Base-by-base conservation (phyloP, 139 green algal genomes). In the Yamagishiella unicocca region DNA sequence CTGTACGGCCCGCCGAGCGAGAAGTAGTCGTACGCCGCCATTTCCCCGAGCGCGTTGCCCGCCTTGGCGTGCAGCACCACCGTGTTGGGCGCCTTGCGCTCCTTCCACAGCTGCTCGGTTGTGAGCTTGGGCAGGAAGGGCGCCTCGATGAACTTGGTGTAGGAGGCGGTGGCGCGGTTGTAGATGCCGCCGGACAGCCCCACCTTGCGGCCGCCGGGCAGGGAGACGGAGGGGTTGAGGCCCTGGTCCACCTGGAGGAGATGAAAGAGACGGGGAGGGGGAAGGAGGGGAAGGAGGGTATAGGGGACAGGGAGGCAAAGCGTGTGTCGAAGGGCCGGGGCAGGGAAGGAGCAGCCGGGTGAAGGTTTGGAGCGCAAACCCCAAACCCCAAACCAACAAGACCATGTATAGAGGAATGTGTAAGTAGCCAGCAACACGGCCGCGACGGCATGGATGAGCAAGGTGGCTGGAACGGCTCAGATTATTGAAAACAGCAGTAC, bases 1-100 rank as follows among this genome's bases (percentile, higher is more conserved):
- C 92, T 97, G 93, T 98, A 96, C 31, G 98, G 98, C 10, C 98
- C 98, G 17, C 98, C 98, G 27, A 99, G 93, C 22, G 96, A 90
- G 90, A 98, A 99, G 54, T 95, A 94, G 77, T 99, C 98, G 87
- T 99, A 99, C 21, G 93, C 88, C 9, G 96, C 93, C 68, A 99
- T 91, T 90, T 99, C 96, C 24, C 98, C 97, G 8, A 99, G 70
- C 67, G 91, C 89, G 86, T 93, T 95, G 71, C 93, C 94, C 12
- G 85, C 88, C 58, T 77, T 66, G 19, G 81, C 94, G 76, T 99
- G 97, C 70, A 96, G 82, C n/a, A 99, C 95, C 9, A 97, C 78
- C 25, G 96, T 95, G 76, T 93, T 85, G 9, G 96, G 96, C 0
- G 92, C 90, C 82, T 91, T 90, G 67, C 86, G 75, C 31, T 88